Evolutionary conservation across 106 monocot genomes (phyloP), one percentile per base, ranked within the genome.

Genomic region (Iris macrosiphon): DNA sequence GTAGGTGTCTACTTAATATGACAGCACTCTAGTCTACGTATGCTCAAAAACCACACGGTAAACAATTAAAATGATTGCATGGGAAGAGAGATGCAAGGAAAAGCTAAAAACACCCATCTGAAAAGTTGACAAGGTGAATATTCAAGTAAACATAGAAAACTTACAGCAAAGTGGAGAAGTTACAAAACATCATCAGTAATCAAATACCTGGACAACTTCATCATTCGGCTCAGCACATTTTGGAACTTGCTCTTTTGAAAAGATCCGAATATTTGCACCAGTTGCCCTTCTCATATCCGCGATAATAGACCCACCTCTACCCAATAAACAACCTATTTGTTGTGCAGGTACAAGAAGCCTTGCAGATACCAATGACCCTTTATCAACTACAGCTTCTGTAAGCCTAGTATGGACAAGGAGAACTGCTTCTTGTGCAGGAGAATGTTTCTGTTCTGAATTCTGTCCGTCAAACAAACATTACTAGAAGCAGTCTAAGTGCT

Each of bases 291-390:
- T 85, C 75, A 92, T 85, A 66, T 92, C 91, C 65, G 81, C 55
- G 63, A 92, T 82, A 48, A 92, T 81, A 31, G 69, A 52, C 1
- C 91, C 85, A 63, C 91, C 78, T 76, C 75, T 82, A 50, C 85
- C 91, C 40, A 85, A 55, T 23, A 92, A 62, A 62, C 81, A 85
- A 33, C 80, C 84, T 41, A 85, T 82, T 58, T 85, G 91, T 42
- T 92, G 91, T 45, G 73, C 68, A 61, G 85, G 85, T 34, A 92
- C 77, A 59, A 92, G 78, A 64, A 92, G 85, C 66, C 91, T 85
- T 54, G 85, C 85, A 41, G 72, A 53, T 54, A 63, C 64, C 35
- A 65, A 38, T 40, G 65, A 45, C 20, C 79, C 78, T 67, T 75
- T 81, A 4, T 92, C 91, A 55, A 35, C 11, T 34, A 56, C 69